Percentiles rank a stretch among this genome's conserved stretches.
Evolutionary conservation across 768 basidiomycete species (phyloP).

Genomic region (Serpula lacrymans): DNA sequence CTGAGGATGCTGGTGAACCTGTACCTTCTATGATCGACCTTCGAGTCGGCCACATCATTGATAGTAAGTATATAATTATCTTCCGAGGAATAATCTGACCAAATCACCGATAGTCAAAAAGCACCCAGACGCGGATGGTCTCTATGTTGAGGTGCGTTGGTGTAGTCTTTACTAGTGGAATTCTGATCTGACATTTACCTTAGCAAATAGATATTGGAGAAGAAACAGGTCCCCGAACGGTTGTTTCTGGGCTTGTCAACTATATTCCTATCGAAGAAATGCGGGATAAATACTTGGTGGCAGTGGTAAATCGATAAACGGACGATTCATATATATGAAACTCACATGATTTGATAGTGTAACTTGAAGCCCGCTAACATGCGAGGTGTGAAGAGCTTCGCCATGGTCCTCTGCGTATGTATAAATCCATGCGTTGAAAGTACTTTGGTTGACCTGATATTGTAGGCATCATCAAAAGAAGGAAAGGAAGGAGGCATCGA

Average conservation of each 20-base stretch:
- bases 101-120: conserved; percentile 63
- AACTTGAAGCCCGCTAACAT: conserved; percentile 95
- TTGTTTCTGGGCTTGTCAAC: conserved; percentile 95
- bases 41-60: conserved; percentile 88
- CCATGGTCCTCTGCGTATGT: conserved; percentile 92
- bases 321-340: too few relatives aligned
- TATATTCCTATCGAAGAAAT: conserved; percentile 96
- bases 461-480: conserved; percentile 83
- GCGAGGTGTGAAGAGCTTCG: conserved; percentile 97
- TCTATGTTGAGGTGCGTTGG: conserved; percentile 83
- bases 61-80: conserved; percentile 53
- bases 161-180: conserved; percentile 3
- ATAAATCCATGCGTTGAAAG: neutral
- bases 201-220: conserved; percentile 97
- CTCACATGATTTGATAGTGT: conserved; percentile 43
- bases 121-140: conserved; percentile 95
- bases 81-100: neutral
- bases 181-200: conserved; percentile 31
- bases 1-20: conserved; percentile 75
- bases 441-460: conserved; percentile 2
- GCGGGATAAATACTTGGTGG: conserved; percentile 77
- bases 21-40: conserved; percentile 97
- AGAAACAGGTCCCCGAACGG: conserved; percentile 90
- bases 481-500: conserved; percentile 91
- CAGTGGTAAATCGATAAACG: conserved; percentile 67